Conservation (phyloP, 257 asterid species). For the Gentiana dahurica region DNA sequence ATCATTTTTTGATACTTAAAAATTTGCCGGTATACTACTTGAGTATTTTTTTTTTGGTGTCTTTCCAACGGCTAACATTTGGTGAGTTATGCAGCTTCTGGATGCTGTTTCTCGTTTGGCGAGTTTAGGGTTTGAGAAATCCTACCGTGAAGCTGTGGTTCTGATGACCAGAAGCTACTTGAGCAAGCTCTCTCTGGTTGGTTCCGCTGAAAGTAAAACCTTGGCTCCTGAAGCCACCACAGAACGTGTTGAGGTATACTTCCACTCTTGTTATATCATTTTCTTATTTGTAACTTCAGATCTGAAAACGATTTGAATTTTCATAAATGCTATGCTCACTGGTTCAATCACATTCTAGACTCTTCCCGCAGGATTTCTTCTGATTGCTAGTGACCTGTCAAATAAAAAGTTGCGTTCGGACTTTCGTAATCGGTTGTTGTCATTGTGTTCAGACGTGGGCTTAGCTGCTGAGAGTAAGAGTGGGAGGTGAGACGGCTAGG, state of each 20-base stretch:
- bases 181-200: slow-evolving; percentile 73
- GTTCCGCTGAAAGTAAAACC: slow-evolving; percentile 84
- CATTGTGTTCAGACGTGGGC: slow-evolving; percentile 98
- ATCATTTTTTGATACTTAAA: not conserved
- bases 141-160: slow-evolving; percentile 96
- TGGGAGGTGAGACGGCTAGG: slow-evolving; percentile 49
- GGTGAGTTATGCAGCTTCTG: slow-evolving; percentile 93
- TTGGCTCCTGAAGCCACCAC: slow-evolving; percentile 81
- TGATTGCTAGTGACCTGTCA: slow-evolving; percentile 72
- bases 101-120: slow-evolving; percentile 99
- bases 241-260: slow-evolving; percentile 88
- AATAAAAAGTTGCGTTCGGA: slow-evolving; percentile 70
- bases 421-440: slow-evolving; percentile 90
- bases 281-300: slow-evolving; percentile 9
- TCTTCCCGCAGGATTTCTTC: slow-evolving; percentile 92
- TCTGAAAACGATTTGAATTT: slow-evolving; percentile 13
- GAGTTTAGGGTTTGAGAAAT: slow-evolving; percentile 92
- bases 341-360: slow-evolving; percentile 86
- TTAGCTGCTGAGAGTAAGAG: slow-evolving; percentile 92
- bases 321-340: slow-evolving; percentile 49
- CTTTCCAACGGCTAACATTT: slow-evolving; percentile 15
- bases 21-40: not conserved
- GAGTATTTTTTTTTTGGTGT: slow-evolving; percentile 1
- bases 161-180: slow-evolving; percentile 86
- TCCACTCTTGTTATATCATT: slow-evolving; percentile 9